A percentile compares a stretch with the other conserved stretches of the same genome.
These are phyloP conservation scores for Tubosaeta sp. DNA, from an alignment of 768 basidiomycete genomes.

Conservation along the genomic window DNA sequence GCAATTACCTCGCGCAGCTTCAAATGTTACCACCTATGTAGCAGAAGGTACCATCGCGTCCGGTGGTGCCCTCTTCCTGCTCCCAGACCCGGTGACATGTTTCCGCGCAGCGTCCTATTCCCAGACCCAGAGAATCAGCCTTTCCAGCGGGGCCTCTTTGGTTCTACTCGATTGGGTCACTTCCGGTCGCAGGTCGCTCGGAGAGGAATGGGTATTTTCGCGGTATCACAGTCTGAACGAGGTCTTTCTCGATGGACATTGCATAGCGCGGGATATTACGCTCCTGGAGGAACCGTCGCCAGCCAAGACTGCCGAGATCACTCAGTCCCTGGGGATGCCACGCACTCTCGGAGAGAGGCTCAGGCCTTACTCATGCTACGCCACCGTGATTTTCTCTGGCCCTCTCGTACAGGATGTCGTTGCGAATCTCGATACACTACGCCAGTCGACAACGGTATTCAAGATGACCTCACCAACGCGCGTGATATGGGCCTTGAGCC, in stretches of 20 bases:
- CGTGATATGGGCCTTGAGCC: constrained; percentile 80
- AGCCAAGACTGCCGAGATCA: constrained; percentile 5
- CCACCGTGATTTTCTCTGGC: constrained; percentile 78
- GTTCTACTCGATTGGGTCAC: constrained; percentile 90
- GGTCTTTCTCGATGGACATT: constrained; percentile 58
- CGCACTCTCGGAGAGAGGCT: constrained; percentile 59
- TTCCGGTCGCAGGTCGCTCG: constrained; percentile 74
- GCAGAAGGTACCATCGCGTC: constrained; percentile 54
- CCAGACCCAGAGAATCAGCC: constrained; percentile 76
- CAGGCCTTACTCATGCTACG: constrained; percentile 86
- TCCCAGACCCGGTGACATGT: constrained; percentile 93
- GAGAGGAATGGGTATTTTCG: constrained; percentile 89
- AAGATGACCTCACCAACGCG: constrained; percentile 46
- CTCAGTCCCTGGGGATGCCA: constrained; percentile 25
- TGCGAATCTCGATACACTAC: constrained; percentile 43
- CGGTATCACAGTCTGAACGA: constrained; percentile 85
- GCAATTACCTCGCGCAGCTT: constrained; percentile 5
- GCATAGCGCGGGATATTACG: constrained; percentile 73
- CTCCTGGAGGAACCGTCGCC: constrained; percentile 56
- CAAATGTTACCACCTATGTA: constrained; percentile 53
- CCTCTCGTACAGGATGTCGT: constrained; percentile 51
- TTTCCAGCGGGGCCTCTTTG: constrained; percentile 56
- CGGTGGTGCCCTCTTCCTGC: constrained; percentile 62
- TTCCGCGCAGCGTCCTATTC: constrained; percentile 80
- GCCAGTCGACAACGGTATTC: constrained; percentile 61